Evolutionary conservation across 2,329 filamentous ascomycete species (phyloP), one percentile per base, ranked within the genome.

Genomic region (Penicillium sp.): DNA sequence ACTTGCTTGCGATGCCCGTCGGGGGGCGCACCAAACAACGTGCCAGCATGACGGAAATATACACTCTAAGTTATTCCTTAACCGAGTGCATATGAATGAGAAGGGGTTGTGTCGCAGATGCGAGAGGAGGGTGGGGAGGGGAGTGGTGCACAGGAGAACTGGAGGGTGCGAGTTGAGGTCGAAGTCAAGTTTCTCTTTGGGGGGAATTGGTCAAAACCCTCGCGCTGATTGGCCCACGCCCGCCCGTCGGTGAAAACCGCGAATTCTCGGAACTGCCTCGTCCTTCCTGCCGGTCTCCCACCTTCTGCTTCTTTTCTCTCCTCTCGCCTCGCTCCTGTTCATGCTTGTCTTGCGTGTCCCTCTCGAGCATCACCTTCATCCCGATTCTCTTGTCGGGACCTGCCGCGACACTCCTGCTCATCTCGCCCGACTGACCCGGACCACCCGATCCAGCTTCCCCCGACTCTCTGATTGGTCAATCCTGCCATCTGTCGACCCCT

Each of bases 11-110:
- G 72, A 83, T 78, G 77, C 83, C 85, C 77, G 89, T 79, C 66
- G 84, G 79, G 81, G 89, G 89, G 71, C 88, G 88, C 79, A 94
- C 76, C 75, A 82, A 82, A 74, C 89, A 88, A 80, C 89, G 86
- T 76, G 87, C 86, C 80, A 96, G 83, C 91, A 97, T 96, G 78
- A 58, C 53, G 45, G 59, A 62, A 56, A 56, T 47, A 53, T 57
- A 61, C 62, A 65, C 63, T 65, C 62, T 62, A 55, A n/a, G n/a
- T n/a, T n/a, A n/a, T n/a, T n/a, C n/a, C n/a, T n/a, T n/a, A n/a
- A 60, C 56, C 54, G 48, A 60, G 6, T 27, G 6, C 47, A 46
- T 44, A 49, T 50, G 42, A 47, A 48, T 53, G 48, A 50, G 53
- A 53, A 54, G 41, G 56, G 54, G 52, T 51, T 56, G 59, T 53